Conservation (phyloP, 148 eudicot genomes). For the Persicaria tinctoria region DNA sequence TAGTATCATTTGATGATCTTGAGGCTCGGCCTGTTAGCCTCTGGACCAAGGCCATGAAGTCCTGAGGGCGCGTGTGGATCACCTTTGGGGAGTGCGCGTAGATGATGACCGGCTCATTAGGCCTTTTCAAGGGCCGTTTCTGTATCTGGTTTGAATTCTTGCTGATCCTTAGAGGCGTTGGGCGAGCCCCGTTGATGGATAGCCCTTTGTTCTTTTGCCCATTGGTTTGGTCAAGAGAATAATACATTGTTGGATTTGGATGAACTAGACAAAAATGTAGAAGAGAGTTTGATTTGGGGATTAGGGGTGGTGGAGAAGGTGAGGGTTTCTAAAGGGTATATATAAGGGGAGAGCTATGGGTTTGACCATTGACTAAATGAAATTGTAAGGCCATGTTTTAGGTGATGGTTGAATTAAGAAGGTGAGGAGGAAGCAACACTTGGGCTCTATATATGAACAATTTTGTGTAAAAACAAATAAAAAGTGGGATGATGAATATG, state of each 20-base stretch:
- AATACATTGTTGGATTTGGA: no score
- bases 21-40: conserved; percentile 36
- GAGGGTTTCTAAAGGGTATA: not conserved
- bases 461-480: not conserved
- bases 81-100: conserved; percentile 42
- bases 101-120: conserved; percentile 30
- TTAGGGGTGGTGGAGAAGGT: not conserved
- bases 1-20: not conserved
- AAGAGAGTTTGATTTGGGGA: not conserved
- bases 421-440: conserved; percentile 7
- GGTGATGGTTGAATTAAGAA: not conserved
- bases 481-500: not conserved
- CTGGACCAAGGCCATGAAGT: conserved; percentile 63
- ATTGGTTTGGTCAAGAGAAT: not conserved
- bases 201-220: not conserved
- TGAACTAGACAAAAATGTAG: no score
- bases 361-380: conserved; percentile 7
- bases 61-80: conserved; percentile 41
- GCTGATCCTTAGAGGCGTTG: conserved; percentile 5
- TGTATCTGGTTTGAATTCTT: not conserved
- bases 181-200: conserved; percentile 6
- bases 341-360: not conserved
- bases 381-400: not conserved
- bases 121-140: not conserved
- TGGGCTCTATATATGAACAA: not conserved